These are phyloP conservation scores for Gymnopilus junonius DNA, from an alignment of 768 basidiomycete genomes.

Conservation along the genomic window DNA sequence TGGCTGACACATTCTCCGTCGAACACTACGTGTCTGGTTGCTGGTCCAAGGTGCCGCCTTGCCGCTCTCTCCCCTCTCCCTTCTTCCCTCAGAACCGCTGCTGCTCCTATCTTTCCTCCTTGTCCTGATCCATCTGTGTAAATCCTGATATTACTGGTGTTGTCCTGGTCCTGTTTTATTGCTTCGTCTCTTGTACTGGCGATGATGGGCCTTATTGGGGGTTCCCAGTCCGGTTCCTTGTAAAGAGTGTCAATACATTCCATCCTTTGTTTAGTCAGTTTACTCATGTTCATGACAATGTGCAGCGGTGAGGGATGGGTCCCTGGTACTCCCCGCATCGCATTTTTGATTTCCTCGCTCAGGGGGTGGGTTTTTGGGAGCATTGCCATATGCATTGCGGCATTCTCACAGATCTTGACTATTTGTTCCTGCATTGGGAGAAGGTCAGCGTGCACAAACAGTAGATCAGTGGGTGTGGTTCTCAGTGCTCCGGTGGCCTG, in stretches of 20 bases:
- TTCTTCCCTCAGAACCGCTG: slow-evolving; percentile 9
- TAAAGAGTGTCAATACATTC: slow-evolving; percentile 17
- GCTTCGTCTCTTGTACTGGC: neutral
- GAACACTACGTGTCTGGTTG: slow-evolving; percentile 7
- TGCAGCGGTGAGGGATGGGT: slow-evolving; percentile 27
- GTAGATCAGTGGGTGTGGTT: slow-evolving; percentile 12
- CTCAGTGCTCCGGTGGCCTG: slow-evolving; percentile 14
- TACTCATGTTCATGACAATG: slow-evolving; percentile 11
- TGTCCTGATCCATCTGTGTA: slow-evolving; percentile 22
- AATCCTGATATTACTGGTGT: slow-evolving; percentile 10
- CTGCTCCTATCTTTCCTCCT: slow-evolving; percentile 11
- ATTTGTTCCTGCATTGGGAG: slow-evolving; percentile 15
- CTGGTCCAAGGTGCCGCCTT: slow-evolving; percentile 6
- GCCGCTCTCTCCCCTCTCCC: neutral
- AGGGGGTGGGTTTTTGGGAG: slow-evolving; percentile 22
- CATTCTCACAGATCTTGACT: slow-evolving; percentile 5
- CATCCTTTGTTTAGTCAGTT: slow-evolving; percentile 3
- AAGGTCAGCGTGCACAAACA: slow-evolving; percentile 14
- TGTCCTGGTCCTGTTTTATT: neutral
- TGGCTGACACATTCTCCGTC: slow-evolving; percentile 15
- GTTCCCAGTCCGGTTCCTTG: slow-evolving; percentile 5
- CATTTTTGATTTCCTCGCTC: neutral
- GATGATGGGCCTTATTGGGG: neutral
- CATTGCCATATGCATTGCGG: slow-evolving; percentile 18
- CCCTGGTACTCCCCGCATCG: neutral